These are phyloP conservation scores for Naganishia kalamii DNA, from an alignment of 768 basidiomycete genomes.

Conservation along the genomic window DNA sequence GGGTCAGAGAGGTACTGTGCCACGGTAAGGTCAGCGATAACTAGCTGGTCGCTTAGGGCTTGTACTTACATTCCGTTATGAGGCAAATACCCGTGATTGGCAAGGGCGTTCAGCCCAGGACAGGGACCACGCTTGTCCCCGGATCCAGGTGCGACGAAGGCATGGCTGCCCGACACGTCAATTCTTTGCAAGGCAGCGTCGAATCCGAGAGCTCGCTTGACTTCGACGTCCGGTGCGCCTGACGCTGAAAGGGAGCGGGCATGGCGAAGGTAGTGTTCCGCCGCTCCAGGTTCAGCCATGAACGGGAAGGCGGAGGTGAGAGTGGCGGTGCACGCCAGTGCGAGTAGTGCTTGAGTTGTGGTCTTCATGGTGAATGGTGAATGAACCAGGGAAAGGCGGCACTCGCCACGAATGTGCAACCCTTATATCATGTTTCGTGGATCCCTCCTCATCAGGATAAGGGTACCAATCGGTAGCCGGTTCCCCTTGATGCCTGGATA, in stretches of 20 bases:
- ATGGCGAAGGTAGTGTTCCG: slow-evolving; percentile 8
- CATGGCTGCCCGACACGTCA: slow-evolving; percentile 1
- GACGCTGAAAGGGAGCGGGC: not conserved
- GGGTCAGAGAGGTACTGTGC: slow-evolving; percentile 9
- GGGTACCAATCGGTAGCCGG: too few species aligned
- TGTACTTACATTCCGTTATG: not conserved
- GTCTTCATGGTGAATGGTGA: not conserved
- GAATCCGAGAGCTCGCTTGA: slow-evolving; percentile 13
- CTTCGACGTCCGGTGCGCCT: not conserved
- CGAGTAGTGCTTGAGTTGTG: not conserved
- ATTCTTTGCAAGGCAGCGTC: not conserved
- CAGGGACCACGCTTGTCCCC: slow-evolving; percentile 18
- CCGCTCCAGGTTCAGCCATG: slow-evolving; percentile 7
- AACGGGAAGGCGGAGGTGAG: not conserved
- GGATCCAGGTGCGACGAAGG: slow-evolving; percentile 4
- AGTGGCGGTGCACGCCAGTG: not conserved
- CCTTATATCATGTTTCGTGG: too few species aligned
- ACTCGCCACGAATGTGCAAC: too few species aligned
- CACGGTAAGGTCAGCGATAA: not conserved
- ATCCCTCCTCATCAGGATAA: too few species aligned
- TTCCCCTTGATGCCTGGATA: too few species aligned
- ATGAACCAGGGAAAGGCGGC: too few species aligned
- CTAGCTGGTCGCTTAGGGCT: not conserved
- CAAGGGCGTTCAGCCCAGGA: slow-evolving; percentile 28
- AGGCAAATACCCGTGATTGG: slow-evolving; percentile 25